Evolutionary conservation across 805 yeast species (phyloP).

Genomic region (Priceomyces melissophilus): DNA sequence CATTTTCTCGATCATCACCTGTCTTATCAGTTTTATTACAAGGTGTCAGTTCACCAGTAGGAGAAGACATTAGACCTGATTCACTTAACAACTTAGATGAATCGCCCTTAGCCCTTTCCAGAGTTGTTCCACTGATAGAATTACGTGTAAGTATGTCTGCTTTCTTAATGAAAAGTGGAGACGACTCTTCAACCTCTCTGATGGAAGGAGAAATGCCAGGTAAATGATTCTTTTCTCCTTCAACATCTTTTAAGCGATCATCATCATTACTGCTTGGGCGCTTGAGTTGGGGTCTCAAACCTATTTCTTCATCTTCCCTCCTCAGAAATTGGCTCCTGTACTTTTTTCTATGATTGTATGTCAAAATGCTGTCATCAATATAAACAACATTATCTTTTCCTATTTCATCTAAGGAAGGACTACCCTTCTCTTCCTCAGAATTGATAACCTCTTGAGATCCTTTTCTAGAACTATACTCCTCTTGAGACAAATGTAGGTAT

Average conservation of each 20-base stretch:
- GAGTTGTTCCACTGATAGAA: neutral
- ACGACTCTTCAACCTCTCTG: constrained; percentile 19
- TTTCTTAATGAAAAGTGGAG: constrained; percentile 16
- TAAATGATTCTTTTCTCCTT: no score
- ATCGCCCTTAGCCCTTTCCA: neutral
- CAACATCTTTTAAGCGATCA: neutral
- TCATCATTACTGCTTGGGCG: neutral
- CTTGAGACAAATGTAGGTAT: neutral
- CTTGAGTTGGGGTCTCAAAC: neutral
- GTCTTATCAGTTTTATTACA: neutral
- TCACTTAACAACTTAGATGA: neutral
- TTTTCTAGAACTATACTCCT: neutral
- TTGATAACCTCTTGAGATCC: neutral
- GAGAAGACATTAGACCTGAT: neutral
- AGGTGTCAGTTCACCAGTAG: constrained; percentile 1
- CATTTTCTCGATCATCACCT: no score
- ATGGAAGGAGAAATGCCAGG: constrained; percentile 8
- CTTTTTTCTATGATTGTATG: neutral
- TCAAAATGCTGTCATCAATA: constrained; percentile 3
- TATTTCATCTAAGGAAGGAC: neutral
- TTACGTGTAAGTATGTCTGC: constrained; percentile 8
- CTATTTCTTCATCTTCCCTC: neutral
- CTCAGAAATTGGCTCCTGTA: neutral
- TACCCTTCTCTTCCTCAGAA: constrained; percentile 7
- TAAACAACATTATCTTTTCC: neutral